phyloP scores from a whole-genome alignment of 257 asterid genomes.

The Solanum commersonii region DNA sequence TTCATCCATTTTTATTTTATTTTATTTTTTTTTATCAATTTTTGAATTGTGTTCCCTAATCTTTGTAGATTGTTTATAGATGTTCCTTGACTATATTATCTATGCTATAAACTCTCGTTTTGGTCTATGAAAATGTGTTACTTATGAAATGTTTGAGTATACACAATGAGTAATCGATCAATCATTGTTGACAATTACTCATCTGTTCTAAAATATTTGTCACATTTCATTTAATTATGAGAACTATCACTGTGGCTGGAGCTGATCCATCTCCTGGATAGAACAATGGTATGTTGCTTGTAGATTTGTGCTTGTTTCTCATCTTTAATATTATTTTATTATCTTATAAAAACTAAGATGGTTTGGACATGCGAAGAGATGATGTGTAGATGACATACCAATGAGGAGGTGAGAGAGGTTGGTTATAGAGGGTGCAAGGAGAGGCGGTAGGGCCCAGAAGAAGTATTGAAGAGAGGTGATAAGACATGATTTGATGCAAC shows the following conservation, averaged over 20 bases:
- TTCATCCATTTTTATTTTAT: too few species aligned
- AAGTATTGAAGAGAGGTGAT: not conserved
- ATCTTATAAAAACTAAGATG: not conserved
- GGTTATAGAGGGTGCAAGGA: not conserved
- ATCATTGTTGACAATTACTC: too few species aligned
- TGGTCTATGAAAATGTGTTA: too few species aligned
- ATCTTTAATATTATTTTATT: not conserved
- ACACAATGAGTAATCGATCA: too few species aligned
- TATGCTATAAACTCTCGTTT: too few species aligned
- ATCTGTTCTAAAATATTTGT: too few species aligned
- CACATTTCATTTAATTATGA: not conserved
- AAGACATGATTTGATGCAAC: too few species aligned
- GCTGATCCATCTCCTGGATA: constrained; percentile 44
- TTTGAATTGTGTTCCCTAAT: too few species aligned
- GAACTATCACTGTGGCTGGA: constrained; percentile 42
- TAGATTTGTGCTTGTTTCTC: not conserved
- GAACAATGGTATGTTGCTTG: constrained; percentile 24
- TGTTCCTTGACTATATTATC: too few species aligned
- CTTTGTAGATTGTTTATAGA: too few species aligned
- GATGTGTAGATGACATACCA: not conserved
- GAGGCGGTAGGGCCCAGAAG: not conserved
- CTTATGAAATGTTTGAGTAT: too few species aligned
- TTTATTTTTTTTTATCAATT: too few species aligned
- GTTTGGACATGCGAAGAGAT: not conserved
- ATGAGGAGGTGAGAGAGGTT: not conserved